Percentiles rank a stretch among this genome's conserved stretches.
These are phyloP conservation scores for Penicillium silybi DNA, from an alignment of 495 filamentous ascomycete genomes.

Conservation along the genomic window DNA sequence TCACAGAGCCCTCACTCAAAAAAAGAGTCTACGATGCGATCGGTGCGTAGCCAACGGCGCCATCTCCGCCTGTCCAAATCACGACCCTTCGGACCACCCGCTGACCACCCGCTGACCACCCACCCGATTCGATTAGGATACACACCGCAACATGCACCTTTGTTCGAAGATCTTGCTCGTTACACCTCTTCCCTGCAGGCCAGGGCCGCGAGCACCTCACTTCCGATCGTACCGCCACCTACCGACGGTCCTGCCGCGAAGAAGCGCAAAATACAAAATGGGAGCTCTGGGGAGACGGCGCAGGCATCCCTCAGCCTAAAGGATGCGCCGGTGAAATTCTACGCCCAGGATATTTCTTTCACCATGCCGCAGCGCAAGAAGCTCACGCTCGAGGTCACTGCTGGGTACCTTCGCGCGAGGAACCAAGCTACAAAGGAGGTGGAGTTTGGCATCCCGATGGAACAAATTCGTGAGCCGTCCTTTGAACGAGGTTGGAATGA, in stretches of 20 bases:
- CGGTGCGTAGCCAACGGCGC: slow-evolving; percentile 31
- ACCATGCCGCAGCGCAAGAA: slow-evolving; percentile 90
- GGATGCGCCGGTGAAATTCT: slow-evolving; percentile 38
- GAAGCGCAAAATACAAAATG: slow-evolving; percentile 56
- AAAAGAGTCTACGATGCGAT: slow-evolving; percentile 50
- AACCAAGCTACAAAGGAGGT: slow-evolving; percentile 60
- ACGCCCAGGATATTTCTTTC: slow-evolving; percentile 69
- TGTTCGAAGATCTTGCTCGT: slow-evolving; percentile 49
- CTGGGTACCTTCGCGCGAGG: slow-evolving; percentile 63
- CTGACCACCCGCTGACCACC: slow-evolving; percentile 17
- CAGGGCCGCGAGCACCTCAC: slow-evolving; percentile 28
- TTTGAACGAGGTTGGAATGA: background rate
- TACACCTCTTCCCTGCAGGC: slow-evolving; percentile 44
- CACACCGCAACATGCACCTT: slow-evolving; percentile 36
- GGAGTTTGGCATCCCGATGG: slow-evolving; percentile 66
- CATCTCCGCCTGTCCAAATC: slow-evolving; percentile 12
- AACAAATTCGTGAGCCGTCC: slow-evolving; percentile 65
- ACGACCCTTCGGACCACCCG: slow-evolving; percentile 7
- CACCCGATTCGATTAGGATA: slow-evolving; percentile 22
- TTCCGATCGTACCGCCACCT: slow-evolving; percentile 22
- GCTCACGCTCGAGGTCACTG: slow-evolving; percentile 68
- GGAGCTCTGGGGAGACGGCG: slow-evolving; percentile 35
- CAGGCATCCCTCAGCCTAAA: slow-evolving; percentile 41
- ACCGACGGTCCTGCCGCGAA: slow-evolving; percentile 41
- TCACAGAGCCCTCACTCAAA: slow-evolving; percentile 39